These are phyloP conservation scores for Bassia scoparia DNA, from an alignment of 148 eudicot genomes.

Conservation along the genomic window DNA sequence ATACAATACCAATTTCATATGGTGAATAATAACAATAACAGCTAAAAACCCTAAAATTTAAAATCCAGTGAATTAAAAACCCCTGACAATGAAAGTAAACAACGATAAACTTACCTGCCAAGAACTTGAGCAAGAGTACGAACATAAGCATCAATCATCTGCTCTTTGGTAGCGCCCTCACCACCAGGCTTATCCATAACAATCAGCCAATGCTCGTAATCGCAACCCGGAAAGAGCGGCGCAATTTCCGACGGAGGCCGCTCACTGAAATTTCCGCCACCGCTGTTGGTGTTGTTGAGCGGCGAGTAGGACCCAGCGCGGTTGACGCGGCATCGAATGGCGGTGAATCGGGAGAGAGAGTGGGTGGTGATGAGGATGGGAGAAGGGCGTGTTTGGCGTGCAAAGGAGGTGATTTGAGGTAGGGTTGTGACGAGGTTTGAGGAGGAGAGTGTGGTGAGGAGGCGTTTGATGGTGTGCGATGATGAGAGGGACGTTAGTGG, in stretches of 20 bases:
- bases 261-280: slow-evolving; percentile 24
- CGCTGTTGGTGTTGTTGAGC: slow-evolving; percentile 19
- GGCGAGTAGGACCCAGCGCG: slow-evolving; percentile 29
- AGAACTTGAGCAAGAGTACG: slow-evolving; percentile 29
- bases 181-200: slow-evolving; percentile 36
- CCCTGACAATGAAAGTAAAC: not conserved
- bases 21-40: no score
- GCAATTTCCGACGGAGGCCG: slow-evolving; percentile 35
- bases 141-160: slow-evolving; percentile 31
- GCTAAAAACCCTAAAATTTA: not conserved
- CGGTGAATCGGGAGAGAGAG: slow-evolving; percentile 7
- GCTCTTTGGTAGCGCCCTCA: slow-evolving; percentile 26
- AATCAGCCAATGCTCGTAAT: slow-evolving; percentile 36
- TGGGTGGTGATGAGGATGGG: slow-evolving; percentile 6
- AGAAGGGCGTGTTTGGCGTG: slow-evolving; percentile 20
- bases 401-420: slow-evolving; percentile 1
- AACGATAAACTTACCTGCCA: slow-evolving; percentile 19
- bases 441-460: slow-evolving; percentile 11
- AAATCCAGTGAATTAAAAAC: not conserved
- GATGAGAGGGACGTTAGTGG: not conserved
- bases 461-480: slow-evolving; percentile 2
- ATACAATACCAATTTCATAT: not conserved
- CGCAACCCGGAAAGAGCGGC: slow-evolving; percentile 34
- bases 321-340: slow-evolving; percentile 31
- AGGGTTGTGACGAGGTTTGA: slow-evolving; percentile 10